Evolutionary conservation across 805 yeast species (phyloP), one percentile per base, ranked within the genome.

Genomic region (Myxozyma neotropica): DNA sequence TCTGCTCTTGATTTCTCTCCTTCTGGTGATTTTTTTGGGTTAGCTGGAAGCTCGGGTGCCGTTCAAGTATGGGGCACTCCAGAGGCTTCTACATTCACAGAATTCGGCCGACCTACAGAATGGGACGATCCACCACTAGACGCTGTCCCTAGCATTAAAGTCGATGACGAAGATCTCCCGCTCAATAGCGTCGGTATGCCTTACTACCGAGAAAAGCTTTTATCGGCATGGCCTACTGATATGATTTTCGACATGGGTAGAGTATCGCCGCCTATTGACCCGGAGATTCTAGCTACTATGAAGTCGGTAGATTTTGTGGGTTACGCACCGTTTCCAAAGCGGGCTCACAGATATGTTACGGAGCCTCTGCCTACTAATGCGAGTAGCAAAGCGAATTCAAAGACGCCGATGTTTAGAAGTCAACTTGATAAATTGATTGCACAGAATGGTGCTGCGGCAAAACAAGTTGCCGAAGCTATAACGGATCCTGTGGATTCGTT

Each of bases 121-220:
- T 85, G 81, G 57, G 88, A 92, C 0, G 80, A 78, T 55, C 70
- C 76, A 26, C 42, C 50, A 4, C 10, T 50, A 23, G 59, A 60
- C 38, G 29, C 54, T 12, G 12, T 36, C 19, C 38, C 59, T 2
- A 24, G 36, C 2, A 42, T 59, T 7, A 49, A 51, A n/a, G 53
- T 55, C n/a, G 53, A 50, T 10, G 62, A 64, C 27, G 60, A 51
- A 31, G 60, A 42, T 26, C 12, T 19, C 21, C 91, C 97, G 0
- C 77, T 93, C 57, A 86, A 84, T 49, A 70, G 83, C 1, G 77
- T 94, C 1, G 97, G 97, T 8, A 75, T 94, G 82, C 98, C 99
- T 0, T 89, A 85, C 68, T 94, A 90, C 72, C 83, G 83, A 56
- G 88, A 87, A 43, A 81, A 81, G 55, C 78, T 94, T 17, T 76